Evolutionary conservation across 2,329 filamentous ascomycete species (phyloP), one percentile per base, ranked within the genome.

Genomic region (Exophiala sp.): DNA sequence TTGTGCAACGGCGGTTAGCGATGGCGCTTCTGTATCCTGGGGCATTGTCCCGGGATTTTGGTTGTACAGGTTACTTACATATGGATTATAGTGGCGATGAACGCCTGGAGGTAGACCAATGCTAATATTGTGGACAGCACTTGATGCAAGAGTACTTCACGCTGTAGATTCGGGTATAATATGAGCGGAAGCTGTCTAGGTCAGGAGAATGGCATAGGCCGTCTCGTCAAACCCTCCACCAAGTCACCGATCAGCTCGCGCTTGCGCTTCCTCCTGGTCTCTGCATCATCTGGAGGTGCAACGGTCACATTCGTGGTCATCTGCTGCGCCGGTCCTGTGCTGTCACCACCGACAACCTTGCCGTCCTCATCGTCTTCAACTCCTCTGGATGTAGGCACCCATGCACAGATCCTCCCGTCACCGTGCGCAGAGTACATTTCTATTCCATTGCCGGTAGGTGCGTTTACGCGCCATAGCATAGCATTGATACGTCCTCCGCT

Each of bases 351-450:
- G 55, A 67, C 69, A 50, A 75, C 73, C 10, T 69, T 18, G 16
- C 16, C 65, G 2, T 69, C 71, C 5, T 76, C 74, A 46, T 83
- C 61, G 62, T 80, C 67, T 60, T 81, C 71, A 33, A 72, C 74
- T 3, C 79, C 81, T 71, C 34, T 75, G n/a, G 29, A 18, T 3
- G 39, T 29, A 8, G 56, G 54, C 62, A 79, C 78, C 91, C 92
- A 96, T 3, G 82, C 82, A 41, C 87, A 80, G 53, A 97, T 92
- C 48, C 86, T 86, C 0, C 92, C 92, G 66, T 96, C 90, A 2
- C 86, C 78, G 65, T 96, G 90, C 1, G 85, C 87, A 49, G 89
- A 94, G 71, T 90, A 95, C 53, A 96, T 80, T 61, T 87, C 84
- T 1, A 86, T 68, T 0, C 83, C 84, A 52, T 79, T 71, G 11